A percentile compares a stretch with the other conserved stretches of the same genome.
These are phyloP conservation scores for Gracilaria gracilis DNA, from an alignment of 23 red algal species.

Conservation along the genomic window DNA sequence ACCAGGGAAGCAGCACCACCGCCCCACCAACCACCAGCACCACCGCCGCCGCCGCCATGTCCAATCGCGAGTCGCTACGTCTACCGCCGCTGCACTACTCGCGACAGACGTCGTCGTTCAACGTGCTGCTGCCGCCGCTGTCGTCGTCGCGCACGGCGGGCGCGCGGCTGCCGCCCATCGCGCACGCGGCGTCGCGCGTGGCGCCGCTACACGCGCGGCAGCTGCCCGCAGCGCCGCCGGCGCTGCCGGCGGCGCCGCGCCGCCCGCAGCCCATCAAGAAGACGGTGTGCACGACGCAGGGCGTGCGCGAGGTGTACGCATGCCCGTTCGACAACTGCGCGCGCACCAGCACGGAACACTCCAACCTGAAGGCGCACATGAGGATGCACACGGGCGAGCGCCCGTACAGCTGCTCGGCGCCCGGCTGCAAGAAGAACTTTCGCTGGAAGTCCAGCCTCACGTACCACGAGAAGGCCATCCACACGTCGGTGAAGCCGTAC, in stretches of 20 bases:
- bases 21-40: neutral
- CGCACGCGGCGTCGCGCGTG: neutral
- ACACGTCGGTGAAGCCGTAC: slow-evolving; percentile 42
- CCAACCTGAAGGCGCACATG: slow-evolving; percentile 81
- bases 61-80: slow-evolving; percentile 17
- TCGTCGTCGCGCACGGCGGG: neutral
- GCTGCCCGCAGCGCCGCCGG: neutral
- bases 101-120: slow-evolving; percentile 15
- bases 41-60: slow-evolving; percentile 2
- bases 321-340: slow-evolving; percentile 67
- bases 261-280: slow-evolving; percentile 33
- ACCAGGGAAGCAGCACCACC: neutral
- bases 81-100: slow-evolving; percentile 8
- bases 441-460: slow-evolving; percentile 73
- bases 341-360: slow-evolving; percentile 49
- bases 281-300: slow-evolving; percentile 25
- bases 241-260: neutral
- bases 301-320: slow-evolving; percentile 58
- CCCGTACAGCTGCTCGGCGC: slow-evolving; percentile 70
- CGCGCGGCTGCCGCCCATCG: neutral
- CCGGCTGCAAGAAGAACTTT: slow-evolving; percentile 67
- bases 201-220: neutral
- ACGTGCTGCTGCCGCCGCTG: slow-evolving; percentile 20
- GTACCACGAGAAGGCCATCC: slow-evolving; percentile 71
- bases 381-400: slow-evolving; percentile 73